Percentiles rank a stretch among this genome's conserved stretches.
Conservation (phyloP, 805 yeast species). For the Metschnikowia cerradonensis region DNA sequence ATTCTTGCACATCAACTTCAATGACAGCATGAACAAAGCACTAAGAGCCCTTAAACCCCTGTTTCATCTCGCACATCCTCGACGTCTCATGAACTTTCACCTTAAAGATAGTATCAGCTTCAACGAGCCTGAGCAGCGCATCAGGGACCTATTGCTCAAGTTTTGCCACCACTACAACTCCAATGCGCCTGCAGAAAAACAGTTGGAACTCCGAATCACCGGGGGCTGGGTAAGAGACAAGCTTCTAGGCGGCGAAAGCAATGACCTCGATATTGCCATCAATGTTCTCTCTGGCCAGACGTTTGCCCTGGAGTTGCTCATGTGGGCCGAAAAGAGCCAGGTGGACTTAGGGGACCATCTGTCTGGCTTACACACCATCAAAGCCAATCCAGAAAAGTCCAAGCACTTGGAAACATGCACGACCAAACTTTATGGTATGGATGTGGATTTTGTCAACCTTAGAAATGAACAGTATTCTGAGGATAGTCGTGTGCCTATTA, state of each 20-base stretch:
- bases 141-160: constrained; percentile 37
- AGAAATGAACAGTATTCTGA: constrained; percentile 82
- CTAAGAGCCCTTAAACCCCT: not conserved
- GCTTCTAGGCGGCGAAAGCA: constrained; percentile 69
- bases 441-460: constrained; percentile 89
- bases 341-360: constrained; percentile 21
- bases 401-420: constrained; percentile 97
- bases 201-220: constrained; percentile 70
- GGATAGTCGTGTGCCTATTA: constrained; percentile 80
- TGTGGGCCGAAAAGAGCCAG: constrained; percentile 36
- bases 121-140: constrained; percentile 40
- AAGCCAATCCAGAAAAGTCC: constrained; percentile 90
- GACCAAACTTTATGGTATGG: constrained; percentile 76
- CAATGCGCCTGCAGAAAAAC: constrained; percentile 11
- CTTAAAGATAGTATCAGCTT: constrained; percentile 22
- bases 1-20: not conserved
- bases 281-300: constrained; percentile 80
- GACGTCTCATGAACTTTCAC: not conserved
- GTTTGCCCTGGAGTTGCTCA: constrained; percentile 66
- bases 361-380: constrained; percentile 68
- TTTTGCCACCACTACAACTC: constrained; percentile 38
- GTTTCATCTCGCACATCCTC: not conserved
- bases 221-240: constrained; percentile 99
- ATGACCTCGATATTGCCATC: constrained; percentile 91
- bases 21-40: not conserved